Evolutionary conservation across 2,329 filamentous ascomycete genomes (phyloP).

Genomic region (Fusarium sarcochroum): DNA sequence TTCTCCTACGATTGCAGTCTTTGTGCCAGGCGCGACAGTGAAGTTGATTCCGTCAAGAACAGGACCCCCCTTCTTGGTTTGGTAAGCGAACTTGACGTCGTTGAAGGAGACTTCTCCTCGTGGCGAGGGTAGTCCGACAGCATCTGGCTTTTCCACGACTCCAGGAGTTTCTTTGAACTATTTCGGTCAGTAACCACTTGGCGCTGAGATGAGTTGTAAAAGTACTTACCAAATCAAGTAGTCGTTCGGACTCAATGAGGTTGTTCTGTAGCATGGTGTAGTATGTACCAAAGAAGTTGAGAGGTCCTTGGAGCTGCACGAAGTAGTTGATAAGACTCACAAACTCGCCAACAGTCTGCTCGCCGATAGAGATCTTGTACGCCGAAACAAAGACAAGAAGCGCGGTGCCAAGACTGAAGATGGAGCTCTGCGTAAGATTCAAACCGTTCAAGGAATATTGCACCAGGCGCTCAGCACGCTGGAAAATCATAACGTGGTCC

Average conservation of each 20-base stretch:
- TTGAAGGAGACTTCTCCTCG: conserved; percentile 59
- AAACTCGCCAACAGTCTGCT: conserved; percentile 69
- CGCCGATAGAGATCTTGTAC: conserved; percentile 70
- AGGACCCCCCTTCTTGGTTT: conserved; percentile 54
- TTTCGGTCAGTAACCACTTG: conserved; percentile 26
- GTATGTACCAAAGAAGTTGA: conserved; percentile 71
- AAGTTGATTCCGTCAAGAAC: conserved; percentile 60
- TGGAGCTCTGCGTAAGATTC: conserved; percentile 73
- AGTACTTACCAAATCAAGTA: conserved; percentile 58
- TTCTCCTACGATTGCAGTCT: conserved; percentile 62
- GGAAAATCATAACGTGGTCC: conserved; percentile 66
- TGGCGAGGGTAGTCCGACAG: conserved; percentile 50
- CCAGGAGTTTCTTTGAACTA: conserved; percentile 61
- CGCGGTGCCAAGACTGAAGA: conserved; percentile 73
- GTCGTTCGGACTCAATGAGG: conserved; percentile 61
- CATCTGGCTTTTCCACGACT: conserved; percentile 59
- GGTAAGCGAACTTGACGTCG: conserved; percentile 61
- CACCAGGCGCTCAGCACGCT: conserved; percentile 54
- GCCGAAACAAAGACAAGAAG: conserved; percentile 73
- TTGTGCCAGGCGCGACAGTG: conserved; percentile 59
- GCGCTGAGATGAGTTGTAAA: accelerated
- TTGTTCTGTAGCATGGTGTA: conserved; percentile 63
- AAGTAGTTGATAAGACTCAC: conserved; percentile 71
- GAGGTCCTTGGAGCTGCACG: conserved; percentile 71
- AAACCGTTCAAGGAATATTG: conserved; percentile 58